Conservation (phyloP, 257 asterid genomes). For the Penstemon newberryi region DNA sequence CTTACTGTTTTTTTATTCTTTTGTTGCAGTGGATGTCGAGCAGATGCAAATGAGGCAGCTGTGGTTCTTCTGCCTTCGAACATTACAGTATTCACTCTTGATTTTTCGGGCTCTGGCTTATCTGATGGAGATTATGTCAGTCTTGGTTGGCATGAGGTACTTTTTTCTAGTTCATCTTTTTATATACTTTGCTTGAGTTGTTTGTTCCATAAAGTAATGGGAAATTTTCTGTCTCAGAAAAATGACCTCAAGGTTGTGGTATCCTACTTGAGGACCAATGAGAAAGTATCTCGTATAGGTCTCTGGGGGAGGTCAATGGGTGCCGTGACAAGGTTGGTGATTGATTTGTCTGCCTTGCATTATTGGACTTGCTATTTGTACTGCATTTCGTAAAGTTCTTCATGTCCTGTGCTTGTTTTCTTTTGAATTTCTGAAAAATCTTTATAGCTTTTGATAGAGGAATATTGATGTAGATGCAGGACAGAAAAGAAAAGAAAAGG, state of each 20-base stretch:
- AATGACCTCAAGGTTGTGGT: constrained; percentile 89
- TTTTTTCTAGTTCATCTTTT: constrained; percentile 25
- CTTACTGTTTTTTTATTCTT: constrained; percentile 23
- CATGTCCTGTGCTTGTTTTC: neutral
- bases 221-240: constrained; percentile 52
- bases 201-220: neutral
- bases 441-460: constrained; percentile 8
- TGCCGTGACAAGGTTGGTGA: constrained; percentile 84
- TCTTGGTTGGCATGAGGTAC: constrained; percentile 98
- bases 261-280: constrained; percentile 74
- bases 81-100: constrained; percentile 89
- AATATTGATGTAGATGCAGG: neutral
- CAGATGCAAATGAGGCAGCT: constrained; percentile 98
- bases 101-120: constrained; percentile 95
- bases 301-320: constrained; percentile 99
- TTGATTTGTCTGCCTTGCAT: constrained; percentile 18
- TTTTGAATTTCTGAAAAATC: neutral
- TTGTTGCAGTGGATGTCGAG: constrained; percentile 89
- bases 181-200: constrained; percentile 16
- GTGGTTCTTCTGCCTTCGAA: constrained; percentile 89
- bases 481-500: neutral
- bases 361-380: constrained; percentile 10
- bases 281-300: constrained; percentile 76
- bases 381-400: constrained; percentile 8
- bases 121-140: constrained; percentile 93